Evolutionary conservation across 2,329 filamentous ascomycete genomes (phyloP).

Genomic region (Microcyclosporella mali): DNA sequence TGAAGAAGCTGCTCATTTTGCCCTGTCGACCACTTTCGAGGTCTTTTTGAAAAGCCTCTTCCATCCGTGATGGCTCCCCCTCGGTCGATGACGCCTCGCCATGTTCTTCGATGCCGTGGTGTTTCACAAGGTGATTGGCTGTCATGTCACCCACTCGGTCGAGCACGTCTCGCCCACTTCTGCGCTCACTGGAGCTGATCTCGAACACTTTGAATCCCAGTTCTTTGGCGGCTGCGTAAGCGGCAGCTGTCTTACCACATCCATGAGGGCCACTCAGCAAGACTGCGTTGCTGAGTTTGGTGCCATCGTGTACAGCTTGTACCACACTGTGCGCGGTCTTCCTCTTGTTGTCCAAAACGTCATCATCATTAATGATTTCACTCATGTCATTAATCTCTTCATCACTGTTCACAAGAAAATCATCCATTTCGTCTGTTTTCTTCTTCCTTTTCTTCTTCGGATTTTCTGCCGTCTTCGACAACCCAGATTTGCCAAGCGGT

Average conservation of each 20-base stretch:
- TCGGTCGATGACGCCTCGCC: conserved; percentile 22
- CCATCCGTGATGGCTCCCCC: conserved; percentile 33
- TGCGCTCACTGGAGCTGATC: conserved; percentile 75
- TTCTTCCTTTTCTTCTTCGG: conserved; percentile 56
- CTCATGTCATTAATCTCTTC: conserved; percentile 66
- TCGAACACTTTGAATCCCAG: conserved; percentile 92
- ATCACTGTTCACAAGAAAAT: conserved; percentile 72
- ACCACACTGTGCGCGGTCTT: conserved; percentile 33
- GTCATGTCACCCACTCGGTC: conserved; percentile 97
- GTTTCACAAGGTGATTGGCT: conserved; percentile 80
- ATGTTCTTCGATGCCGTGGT: conserved; percentile 28
- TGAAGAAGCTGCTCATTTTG: conserved; percentile 78
- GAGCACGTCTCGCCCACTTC: conserved; percentile 82
- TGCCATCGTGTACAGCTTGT: conserved; percentile 29
- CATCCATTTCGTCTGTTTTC: conserved; percentile 62
- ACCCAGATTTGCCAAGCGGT: conserved; percentile 24
- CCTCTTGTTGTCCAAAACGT: neutral
- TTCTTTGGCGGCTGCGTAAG: conserved; percentile 88
- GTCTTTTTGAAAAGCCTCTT: conserved; percentile 50
- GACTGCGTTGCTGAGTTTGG: conserved; percentile 65
- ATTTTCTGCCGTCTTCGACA: conserved; percentile 20
- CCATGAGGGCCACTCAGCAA: conserved; percentile 83
- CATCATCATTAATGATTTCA: conserved; percentile 60
- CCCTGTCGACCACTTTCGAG: conserved; percentile 65
- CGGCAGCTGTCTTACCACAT: conserved; percentile 86